A percentile compares a stretch with the other conserved stretches of the same genome.
Conservation (phyloP, 1,139 yeast genomes). For the Chernovozyma aurita region DNA sequence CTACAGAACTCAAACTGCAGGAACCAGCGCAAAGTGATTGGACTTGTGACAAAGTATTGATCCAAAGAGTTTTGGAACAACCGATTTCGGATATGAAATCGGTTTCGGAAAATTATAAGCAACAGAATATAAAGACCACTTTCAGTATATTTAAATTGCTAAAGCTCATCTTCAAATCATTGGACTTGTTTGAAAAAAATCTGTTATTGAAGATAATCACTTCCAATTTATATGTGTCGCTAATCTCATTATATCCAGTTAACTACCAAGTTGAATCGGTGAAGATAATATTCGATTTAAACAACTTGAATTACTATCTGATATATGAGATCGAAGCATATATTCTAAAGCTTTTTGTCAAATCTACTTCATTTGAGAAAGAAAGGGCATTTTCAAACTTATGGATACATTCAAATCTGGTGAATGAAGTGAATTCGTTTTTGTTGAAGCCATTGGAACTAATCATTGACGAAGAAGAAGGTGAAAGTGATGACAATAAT, state of each 20-base stretch:
- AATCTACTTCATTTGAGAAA: slow-evolving; percentile 29
- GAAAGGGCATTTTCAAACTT: slow-evolving; percentile 48
- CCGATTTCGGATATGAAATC: slow-evolving; percentile 10
- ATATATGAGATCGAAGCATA: slow-evolving; percentile 59
- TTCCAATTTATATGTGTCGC: slow-evolving; percentile 43
- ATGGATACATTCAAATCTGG: slow-evolving; percentile 54
- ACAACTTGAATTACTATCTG: slow-evolving; percentile 1
- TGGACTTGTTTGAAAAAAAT: slow-evolving; percentile 23
- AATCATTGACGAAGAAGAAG: slow-evolving; percentile 52
- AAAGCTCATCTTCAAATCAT: slow-evolving; percentile 25
- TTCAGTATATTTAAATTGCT: slow-evolving; percentile 48
- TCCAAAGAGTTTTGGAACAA: slow-evolving; percentile 24
- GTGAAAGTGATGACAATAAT: background rate
- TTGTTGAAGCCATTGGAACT: slow-evolving; percentile 65
- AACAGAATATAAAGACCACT: slow-evolving; percentile 21
- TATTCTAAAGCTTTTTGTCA: slow-evolving; percentile 42
- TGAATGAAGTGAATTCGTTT: slow-evolving; percentile 41
- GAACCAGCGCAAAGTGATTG: too few relatives aligned
- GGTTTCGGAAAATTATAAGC: slow-evolving; percentile 9
- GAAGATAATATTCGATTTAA: slow-evolving; percentile 42
- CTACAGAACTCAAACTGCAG: too few relatives aligned
- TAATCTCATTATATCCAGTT: slow-evolving; percentile 41
- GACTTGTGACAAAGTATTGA: too few relatives aligned
- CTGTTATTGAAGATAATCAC: slow-evolving; percentile 32
- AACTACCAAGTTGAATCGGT: slow-evolving; percentile 62